Base-by-base conservation (phyloP, 257 asterid genomes). In the Fraxinus americana region DNA sequence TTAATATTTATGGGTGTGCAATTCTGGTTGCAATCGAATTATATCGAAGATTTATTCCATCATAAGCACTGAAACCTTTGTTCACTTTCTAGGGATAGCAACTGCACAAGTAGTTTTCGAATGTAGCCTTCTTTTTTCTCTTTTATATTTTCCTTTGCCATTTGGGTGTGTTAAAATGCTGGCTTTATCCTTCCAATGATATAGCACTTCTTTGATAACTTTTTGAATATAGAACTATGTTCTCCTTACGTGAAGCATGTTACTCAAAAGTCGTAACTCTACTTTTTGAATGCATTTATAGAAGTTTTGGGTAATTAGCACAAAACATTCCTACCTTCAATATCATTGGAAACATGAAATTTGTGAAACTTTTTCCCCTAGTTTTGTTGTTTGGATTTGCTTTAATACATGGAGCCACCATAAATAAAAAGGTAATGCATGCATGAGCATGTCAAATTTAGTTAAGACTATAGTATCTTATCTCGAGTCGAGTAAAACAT, bases 371-470 rank as follows among this genome's bases (percentile, higher is more conserved):
- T 48, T 78, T 76, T 14, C 45, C 73, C 45, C 72, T 84, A 36
- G 13, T 79, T 41, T 14, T 82, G 54, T 66, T 85, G 8, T 75
- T 84, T 69, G 21, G 36, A 73, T 50, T 85, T 81, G 85, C 84
- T 68, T 50, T 77, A 23, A 73, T 73, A 19, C 69, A 77, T 81
- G 86, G 69, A 67, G 77, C 78, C 63, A 66, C 74, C 65, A 65
- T 80, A 7, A 54, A 71, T 77, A 79, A 32, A 45, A 85, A 87
- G 91, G 90, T 89, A 85, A 76, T 74, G 2, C 43, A 4, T 67
- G 75, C 70, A 50, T 4, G 5, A 25, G n/a, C 39, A 69, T 25
- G 5, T 30, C 10, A 6, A 7, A 39, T 11, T 14, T 36, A 36
- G 39, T 23, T 39, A 3, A 3, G 17, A 39, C 9, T 68, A 36